Conservation (phyloP, 306 rosid species). For the Sesbania bispinosa region DNA sequence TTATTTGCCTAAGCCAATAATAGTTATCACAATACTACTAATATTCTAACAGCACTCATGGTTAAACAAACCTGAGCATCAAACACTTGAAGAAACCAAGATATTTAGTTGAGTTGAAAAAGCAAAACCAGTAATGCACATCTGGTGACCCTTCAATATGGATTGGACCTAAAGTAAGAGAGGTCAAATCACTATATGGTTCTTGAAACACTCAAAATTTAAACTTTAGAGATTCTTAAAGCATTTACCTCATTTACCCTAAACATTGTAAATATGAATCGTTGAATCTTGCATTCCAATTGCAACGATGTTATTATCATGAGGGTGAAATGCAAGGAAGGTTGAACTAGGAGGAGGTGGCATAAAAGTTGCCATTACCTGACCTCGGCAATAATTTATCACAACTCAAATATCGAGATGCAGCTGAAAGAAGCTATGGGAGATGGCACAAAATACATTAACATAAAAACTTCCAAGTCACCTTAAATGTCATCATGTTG, state of each 20-base stretch:
- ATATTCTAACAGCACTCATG: neutral
- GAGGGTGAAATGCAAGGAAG: slow-evolving; percentile 60
- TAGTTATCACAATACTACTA: neutral
- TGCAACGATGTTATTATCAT: slow-evolving; percentile 70
- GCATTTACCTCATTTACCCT: slow-evolving; percentile 55
- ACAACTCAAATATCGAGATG: neutral
- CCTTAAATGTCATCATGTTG: slow-evolving; percentile 4
- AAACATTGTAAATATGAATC: slow-evolving; percentile 59
- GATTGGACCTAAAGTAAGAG: slow-evolving; percentile 39
- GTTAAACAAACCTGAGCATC: slow-evolving; percentile 64
- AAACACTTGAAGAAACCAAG: slow-evolving; percentile 63
- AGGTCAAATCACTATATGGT: neutral
- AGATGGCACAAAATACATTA: neutral
- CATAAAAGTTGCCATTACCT: slow-evolving; percentile 68
- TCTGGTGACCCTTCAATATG: slow-evolving; percentile 64
- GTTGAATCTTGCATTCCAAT: slow-evolving; percentile 72
- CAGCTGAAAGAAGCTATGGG: too few relatives aligned
- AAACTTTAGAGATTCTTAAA: neutral
- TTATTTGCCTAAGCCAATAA: neutral
- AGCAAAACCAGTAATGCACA: slow-evolving; percentile 60
- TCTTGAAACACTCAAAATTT: slow-evolving; percentile 10
- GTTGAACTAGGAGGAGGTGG: slow-evolving; percentile 66
- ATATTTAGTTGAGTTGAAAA: slow-evolving; percentile 54
- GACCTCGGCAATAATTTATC: neutral
- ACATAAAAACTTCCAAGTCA: neutral